Evolutionary conservation across 73 alveolate genomes (phyloP).

Genomic region (Paramecium primaurelia): DNA sequence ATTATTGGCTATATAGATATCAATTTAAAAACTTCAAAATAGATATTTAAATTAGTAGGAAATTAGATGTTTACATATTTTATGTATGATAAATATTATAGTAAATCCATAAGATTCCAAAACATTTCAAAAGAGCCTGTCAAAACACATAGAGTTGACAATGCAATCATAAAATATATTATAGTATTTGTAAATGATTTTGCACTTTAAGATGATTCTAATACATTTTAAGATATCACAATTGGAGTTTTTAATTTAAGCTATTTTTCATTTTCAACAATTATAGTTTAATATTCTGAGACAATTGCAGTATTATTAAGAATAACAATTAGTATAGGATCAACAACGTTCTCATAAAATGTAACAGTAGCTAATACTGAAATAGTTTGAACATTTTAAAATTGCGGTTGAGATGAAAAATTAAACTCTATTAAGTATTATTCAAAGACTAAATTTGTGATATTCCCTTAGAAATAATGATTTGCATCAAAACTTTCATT

Average conservation of each 20-base stretch:
- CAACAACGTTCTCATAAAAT: not conserved
- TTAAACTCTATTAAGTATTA: not conserved
- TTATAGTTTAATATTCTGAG: not conserved
- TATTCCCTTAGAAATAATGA: not conserved
- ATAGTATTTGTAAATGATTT: not conserved
- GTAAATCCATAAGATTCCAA: not conserved
- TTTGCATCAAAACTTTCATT: not conserved
- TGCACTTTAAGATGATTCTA: not conserved
- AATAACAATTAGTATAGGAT: not conserved
- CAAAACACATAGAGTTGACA: not conserved
- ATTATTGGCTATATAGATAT: not conserved
- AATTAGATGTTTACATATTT: not conserved
- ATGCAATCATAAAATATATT: not conserved
- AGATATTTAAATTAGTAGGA: not conserved
- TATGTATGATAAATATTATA: not conserved
- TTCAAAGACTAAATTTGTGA: not conserved
- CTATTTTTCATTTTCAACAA: not conserved
- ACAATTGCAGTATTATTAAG: not conserved
- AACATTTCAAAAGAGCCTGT: not conserved
- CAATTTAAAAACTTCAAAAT: not conserved
- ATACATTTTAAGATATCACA: not conserved
- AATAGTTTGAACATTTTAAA: not conserved
- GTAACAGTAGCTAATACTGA: not conserved
- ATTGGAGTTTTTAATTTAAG: not conserved
- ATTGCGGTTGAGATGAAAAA: not conserved